These are phyloP conservation scores for Fusarium setosum DNA, from an alignment of 2,329 filamentous ascomycete species.

Conservation along the genomic window DNA sequence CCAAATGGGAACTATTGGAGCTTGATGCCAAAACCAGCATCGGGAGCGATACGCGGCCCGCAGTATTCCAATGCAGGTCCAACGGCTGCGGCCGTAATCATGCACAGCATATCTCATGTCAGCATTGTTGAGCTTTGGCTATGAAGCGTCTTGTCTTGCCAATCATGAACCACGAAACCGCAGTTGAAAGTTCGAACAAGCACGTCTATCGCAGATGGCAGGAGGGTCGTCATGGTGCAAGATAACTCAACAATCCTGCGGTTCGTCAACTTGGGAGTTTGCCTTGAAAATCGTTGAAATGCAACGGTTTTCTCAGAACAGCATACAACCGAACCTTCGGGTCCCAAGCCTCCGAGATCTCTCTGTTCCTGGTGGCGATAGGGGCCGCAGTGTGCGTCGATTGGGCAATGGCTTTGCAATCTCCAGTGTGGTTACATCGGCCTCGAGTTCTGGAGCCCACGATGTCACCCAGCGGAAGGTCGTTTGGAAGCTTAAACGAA, in stretches of 20 bases:
- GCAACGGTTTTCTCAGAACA: conserved; percentile 11
- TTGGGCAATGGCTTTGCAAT: conserved; percentile 28
- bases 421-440: conserved; percentile 34
- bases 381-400: conserved; percentile 3
- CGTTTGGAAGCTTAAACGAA: conserved; percentile 1
- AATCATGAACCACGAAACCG: neutral
- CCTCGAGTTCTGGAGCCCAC: conserved; percentile 11
- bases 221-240: conserved; percentile 3
- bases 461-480: conserved; percentile 28
- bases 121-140: neutral
- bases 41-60: conserved; percentile 27
- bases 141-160: neutral
- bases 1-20: conserved; percentile 6
- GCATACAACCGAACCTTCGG: conserved; percentile 8
- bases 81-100: conserved; percentile 25
- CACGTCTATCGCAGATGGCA: too few species aligned
- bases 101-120: conserved; percentile 14
- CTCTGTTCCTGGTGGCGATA: conserved; percentile 35
- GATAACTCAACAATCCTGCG: conserved; percentile 15
- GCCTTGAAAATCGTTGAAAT: conserved; percentile 14
- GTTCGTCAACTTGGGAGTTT: neutral
- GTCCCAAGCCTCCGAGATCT: conserved; percentile 11
- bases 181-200: neutral
- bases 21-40: conserved; percentile 18
- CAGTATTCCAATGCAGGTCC: conserved; percentile 18